Percentiles rank a stretch among this genome's conserved stretches.
phyloP scores from a whole-genome alignment of 208 protist genomes.

The Crithidia bombi region DNA sequence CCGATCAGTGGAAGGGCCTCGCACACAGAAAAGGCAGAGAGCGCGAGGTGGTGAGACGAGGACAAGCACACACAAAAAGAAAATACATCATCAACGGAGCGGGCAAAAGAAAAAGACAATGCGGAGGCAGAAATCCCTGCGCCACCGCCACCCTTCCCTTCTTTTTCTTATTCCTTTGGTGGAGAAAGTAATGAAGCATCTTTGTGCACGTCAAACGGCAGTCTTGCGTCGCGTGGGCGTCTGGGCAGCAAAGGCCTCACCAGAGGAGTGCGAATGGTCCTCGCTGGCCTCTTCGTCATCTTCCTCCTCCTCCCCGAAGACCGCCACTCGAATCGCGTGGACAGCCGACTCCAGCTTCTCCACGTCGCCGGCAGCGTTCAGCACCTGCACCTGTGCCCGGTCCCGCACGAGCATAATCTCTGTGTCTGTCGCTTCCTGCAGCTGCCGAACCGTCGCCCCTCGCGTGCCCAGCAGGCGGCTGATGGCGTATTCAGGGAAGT shows the following conservation, averaged over 20 bases:
- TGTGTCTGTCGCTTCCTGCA: constrained; percentile 43
- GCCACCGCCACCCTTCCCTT: no score
- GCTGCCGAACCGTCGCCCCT: constrained; percentile 37
- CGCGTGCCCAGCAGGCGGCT: constrained; percentile 36
- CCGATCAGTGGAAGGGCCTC: no score
- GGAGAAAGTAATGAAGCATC: no score
- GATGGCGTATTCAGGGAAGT: constrained; percentile 34
- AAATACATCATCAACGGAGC: no score
- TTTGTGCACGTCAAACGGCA: not conserved
- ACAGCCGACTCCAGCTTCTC: constrained; percentile 40
- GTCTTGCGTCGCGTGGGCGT: constrained; percentile 11
- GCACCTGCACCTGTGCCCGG: constrained; percentile 46
- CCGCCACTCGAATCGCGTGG: constrained; percentile 17
- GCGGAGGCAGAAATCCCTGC: no score
- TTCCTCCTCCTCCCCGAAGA: constrained; percentile 16
- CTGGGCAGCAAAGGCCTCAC: constrained; percentile 8
- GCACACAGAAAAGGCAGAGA: no score
- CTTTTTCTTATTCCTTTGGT: no score
- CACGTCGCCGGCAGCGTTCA: constrained; percentile 35
- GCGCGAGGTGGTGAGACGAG: no score
- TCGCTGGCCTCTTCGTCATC: constrained; percentile 23
- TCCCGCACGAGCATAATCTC: constrained; percentile 46
- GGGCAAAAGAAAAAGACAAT: no score
- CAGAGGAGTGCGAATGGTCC: not conserved
- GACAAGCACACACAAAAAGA: no score